These are phyloP conservation scores for Kodamaea laetipori DNA, from an alignment of 805 yeast genomes.

Conservation along the genomic window DNA sequence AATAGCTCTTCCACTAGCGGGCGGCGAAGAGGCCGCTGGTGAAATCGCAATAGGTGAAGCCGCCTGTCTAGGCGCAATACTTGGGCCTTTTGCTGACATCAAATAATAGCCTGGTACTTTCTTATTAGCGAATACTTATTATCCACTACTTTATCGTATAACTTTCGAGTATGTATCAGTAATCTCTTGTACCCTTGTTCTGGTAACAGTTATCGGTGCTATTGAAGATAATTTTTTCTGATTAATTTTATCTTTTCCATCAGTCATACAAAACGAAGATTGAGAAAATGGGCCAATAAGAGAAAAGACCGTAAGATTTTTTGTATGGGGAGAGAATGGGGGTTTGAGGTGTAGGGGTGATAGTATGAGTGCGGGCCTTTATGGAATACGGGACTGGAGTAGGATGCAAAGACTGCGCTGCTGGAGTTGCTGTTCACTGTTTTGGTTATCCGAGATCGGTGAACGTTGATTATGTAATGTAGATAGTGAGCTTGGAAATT, in stretches of 20 bases:
- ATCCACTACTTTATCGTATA: too few species aligned
- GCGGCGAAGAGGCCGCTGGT: conserved; percentile 11
- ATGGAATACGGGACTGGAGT: background rate
- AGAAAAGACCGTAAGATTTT: background rate
- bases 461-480: too few species aligned
- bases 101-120: too few species aligned
- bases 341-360: too few species aligned
- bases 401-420: background rate
- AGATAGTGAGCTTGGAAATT: too few species aligned
- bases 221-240: background rate
- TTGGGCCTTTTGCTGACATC: conserved; percentile 11
- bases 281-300: conserved; percentile 6
- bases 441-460: background rate
- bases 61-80: conserved; percentile 18
- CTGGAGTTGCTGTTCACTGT: background rate
- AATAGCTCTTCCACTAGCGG: conserved; percentile 1
- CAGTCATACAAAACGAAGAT: conserved; percentile 9
- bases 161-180: too few species aligned
- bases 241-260: conserved; percentile 13
- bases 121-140: too few species aligned
- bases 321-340: background rate
- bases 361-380: too few species aligned
- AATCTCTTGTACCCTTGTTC: background rate
- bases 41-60: conserved; percentile 18
- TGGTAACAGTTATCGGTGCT: background rate